Conservation (phyloP, 345 rosid genomes). For the Eucalyptus viminalis region DNA sequence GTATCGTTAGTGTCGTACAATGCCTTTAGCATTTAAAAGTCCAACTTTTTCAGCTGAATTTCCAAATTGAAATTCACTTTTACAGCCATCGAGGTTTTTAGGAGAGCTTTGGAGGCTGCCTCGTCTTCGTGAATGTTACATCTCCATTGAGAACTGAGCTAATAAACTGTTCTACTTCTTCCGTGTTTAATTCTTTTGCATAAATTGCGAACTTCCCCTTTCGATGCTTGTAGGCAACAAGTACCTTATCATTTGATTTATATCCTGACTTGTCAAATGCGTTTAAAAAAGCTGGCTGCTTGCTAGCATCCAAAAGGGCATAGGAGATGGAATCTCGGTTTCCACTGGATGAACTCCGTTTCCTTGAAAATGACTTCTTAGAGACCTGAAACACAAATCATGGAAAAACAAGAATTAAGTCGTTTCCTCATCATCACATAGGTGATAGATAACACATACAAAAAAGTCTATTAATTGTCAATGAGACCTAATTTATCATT, state of each 20-base stretch:
- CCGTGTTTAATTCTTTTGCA: constrained; percentile 25
- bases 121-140: constrained; percentile 34
- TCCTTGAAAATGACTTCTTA: constrained; percentile 58
- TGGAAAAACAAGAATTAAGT: not conserved
- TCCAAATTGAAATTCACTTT: not conserved
- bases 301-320: constrained; percentile 48
- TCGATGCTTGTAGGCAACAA: constrained; percentile 76
- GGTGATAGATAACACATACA: not conserved
- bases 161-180: constrained; percentile 60
- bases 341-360: constrained; percentile 20
- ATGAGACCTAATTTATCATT: not conserved
- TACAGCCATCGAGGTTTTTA: not conserved
- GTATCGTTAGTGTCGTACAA: not conserved
- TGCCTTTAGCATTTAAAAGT: not conserved
- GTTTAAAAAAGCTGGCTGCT: constrained; percentile 44
- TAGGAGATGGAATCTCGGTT: constrained; percentile 47
- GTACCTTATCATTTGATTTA: constrained; percentile 27
- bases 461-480: not conserved
- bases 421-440: not conserved
- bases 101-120: constrained; percentile 46
- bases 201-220: constrained; percentile 48
- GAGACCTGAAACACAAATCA: constrained; percentile 42
- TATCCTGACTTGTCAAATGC: constrained; percentile 59
- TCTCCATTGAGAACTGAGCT: constrained; percentile 75
- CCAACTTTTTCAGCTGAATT: not conserved